A percentile compares a stretch with the other conserved stretches of the same genome.
phyloP scores from a whole-genome alignment of 371 early-diverging fungal species.

The Blakeslea trispora region DNA sequence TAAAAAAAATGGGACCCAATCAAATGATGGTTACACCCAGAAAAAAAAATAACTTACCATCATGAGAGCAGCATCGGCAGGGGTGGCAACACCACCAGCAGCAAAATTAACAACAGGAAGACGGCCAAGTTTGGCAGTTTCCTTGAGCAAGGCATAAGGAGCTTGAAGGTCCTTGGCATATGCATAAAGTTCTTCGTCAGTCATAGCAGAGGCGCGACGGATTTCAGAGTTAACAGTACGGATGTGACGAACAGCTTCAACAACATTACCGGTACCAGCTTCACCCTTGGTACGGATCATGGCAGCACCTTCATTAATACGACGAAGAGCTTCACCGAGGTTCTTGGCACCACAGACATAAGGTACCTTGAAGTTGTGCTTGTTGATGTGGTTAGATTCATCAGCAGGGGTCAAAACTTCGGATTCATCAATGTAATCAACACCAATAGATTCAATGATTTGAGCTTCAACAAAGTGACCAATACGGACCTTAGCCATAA shows the following conservation, averaged over 20 bases:
- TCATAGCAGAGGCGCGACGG: conserved; percentile 72
- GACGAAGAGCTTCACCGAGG: conserved; percentile 95
- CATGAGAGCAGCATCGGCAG: conserved; percentile 96
- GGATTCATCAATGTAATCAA: conserved; percentile 97
- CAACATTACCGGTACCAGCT: conserved; percentile 96
- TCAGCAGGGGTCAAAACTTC: conserved; percentile 97
- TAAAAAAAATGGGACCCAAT: not conserved
- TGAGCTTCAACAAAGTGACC: conserved; percentile 99
- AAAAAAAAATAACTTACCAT: conserved; percentile 61
- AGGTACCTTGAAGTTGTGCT: conserved; percentile 90
- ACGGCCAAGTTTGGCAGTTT: conserved; percentile 87
- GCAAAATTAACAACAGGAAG: conserved; percentile 98
- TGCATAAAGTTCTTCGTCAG: conserved; percentile 73
- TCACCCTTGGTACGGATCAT: conserved; percentile 99
- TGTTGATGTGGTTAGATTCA: conserved; percentile 91
- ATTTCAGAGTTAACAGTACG: conserved; percentile 87
- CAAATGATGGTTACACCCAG: not conserved
- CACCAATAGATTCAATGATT: conserved; percentile 87
- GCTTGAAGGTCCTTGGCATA: conserved; percentile 95
- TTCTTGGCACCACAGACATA: conserved; percentile 96
- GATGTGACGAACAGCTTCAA: conserved; percentile 95
- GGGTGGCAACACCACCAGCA: conserved; percentile 96
- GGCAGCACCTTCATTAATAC: conserved; percentile 96
- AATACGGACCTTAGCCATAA: conserved; percentile 98
- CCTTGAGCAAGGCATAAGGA: conserved; percentile 86